These are phyloP conservation scores for Solanum neorickii DNA, from an alignment of 257 asterid species.

Conservation along the genomic window DNA sequence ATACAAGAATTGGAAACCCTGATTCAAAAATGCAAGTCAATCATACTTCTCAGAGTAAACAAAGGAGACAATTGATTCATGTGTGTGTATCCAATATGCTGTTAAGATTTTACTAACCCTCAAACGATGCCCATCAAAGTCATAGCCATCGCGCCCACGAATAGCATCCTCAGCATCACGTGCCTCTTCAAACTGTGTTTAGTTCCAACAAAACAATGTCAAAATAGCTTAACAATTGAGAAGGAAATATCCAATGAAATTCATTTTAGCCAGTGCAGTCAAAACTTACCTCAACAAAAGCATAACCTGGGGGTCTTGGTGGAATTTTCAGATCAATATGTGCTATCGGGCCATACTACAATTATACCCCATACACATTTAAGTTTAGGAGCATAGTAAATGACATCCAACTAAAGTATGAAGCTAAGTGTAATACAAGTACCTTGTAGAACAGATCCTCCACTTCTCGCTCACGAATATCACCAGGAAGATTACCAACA, in stretches of 20 bases:
- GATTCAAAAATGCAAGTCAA: background rate
- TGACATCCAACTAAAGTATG: background rate
- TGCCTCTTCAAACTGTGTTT: slow-evolving; percentile 77
- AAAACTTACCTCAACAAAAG: slow-evolving; percentile 78
- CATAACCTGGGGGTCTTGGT: slow-evolving; percentile 98
- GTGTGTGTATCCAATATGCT: background rate
- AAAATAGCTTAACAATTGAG: background rate
- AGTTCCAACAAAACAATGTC: background rate
- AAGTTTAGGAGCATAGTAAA: background rate
- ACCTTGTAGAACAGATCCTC: slow-evolving; percentile 97
- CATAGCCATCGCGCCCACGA: slow-evolving; percentile 99
- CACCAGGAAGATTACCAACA: slow-evolving; percentile 98
- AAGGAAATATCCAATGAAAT: background rate
- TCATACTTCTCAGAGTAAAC: background rate
- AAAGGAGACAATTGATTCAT: background rate
- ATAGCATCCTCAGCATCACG: slow-evolving; percentile 99
- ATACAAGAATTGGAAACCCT: background rate
- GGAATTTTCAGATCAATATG: slow-evolving; percentile 93
- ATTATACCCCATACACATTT: background rate
- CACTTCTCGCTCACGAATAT: slow-evolving; percentile 91
- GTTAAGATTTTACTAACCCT: slow-evolving; percentile 45
- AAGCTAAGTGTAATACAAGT: background rate
- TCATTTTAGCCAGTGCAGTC: background rate
- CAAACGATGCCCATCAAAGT: slow-evolving; percentile 88
- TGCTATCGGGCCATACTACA: slow-evolving; percentile 87